phyloP scores from a whole-genome alignment of 768 basidiomycete species.

The Panus rudis region DNA sequence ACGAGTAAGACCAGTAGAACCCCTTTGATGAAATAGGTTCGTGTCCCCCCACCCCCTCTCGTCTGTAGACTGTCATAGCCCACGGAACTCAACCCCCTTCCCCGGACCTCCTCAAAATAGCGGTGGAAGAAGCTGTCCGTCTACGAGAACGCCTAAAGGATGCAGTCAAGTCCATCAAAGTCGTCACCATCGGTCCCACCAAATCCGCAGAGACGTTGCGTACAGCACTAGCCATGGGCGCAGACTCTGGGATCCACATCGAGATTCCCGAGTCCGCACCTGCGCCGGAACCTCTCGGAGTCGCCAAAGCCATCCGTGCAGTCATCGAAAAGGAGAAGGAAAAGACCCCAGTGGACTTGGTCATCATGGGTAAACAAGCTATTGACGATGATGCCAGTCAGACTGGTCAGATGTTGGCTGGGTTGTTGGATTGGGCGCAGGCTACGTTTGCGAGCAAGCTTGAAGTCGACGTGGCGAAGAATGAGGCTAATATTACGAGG shows the following conservation, averaged over 20 bases:
- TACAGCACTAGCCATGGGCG: slow-evolving; percentile 97
- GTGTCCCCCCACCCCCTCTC: slow-evolving; percentile 14
- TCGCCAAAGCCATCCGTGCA: slow-evolving; percentile 80
- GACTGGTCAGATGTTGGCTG: slow-evolving; percentile 97
- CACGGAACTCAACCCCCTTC: neutral
- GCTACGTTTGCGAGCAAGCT: slow-evolving; percentile 93
- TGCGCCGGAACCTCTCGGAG: slow-evolving; percentile 81
- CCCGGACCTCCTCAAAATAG: slow-evolving; percentile 30
- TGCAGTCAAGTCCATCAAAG: slow-evolving; percentile 78
- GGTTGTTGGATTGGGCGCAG: slow-evolving; percentile 86
- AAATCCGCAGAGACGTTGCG: slow-evolving; percentile 88
- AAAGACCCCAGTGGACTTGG: slow-evolving; percentile 62
- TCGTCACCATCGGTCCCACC: slow-evolving; percentile 89
- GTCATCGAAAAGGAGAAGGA: slow-evolving; percentile 55
- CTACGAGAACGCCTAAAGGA: slow-evolving; percentile 81
- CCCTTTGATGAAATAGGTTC: slow-evolving; percentile 98
- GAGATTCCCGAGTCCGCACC: slow-evolving; percentile 69
- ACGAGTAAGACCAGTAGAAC: slow-evolving; percentile 48
- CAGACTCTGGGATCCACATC: slow-evolving; percentile 88
- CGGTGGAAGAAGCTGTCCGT: slow-evolving; percentile 95
- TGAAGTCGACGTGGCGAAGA: slow-evolving; percentile 56
- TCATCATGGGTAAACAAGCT: slow-evolving; percentile 96
- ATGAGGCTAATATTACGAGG: slow-evolving; percentile 64
- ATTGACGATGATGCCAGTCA: slow-evolving; percentile 96
- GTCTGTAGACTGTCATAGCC: neutral